Conservation (phyloP, 352 stramenopile species). For the Phytopythium oedochilum region DNA sequence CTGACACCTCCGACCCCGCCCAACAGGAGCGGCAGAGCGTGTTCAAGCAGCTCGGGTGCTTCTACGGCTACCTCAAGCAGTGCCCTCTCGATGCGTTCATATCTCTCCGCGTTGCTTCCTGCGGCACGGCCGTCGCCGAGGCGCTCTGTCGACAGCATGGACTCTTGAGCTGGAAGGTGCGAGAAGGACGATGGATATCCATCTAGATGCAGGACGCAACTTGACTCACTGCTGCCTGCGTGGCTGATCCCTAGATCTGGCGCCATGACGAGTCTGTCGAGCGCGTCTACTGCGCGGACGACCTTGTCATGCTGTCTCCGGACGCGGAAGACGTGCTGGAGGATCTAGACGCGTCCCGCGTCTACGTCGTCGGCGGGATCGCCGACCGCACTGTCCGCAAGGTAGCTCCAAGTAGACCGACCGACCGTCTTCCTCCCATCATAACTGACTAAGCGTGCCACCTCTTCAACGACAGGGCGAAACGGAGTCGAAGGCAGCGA, state of each 20-base stretch:
- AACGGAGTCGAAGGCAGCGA: conserved; percentile 32
- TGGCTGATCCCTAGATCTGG: conserved; percentile 15
- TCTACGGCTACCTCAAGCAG: conserved; percentile 75
- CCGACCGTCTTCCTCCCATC: no score
- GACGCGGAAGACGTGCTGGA: conserved; percentile 69
- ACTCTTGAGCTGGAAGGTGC: conserved; percentile 54
- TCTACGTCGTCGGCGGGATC: conserved; percentile 84
- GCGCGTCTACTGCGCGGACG: conserved; percentile 31
- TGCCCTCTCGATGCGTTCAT: conserved; percentile 56
- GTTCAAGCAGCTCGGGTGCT: conserved; percentile 75
- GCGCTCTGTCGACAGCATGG: conserved; percentile 38
- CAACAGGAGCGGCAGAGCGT: conserved; percentile 77
- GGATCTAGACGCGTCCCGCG: conserved; percentile 30
- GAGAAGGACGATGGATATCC: not conserved
- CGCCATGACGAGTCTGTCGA: conserved; percentile 45
- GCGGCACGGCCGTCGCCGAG: conserved; percentile 17
- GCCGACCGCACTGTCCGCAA: conserved; percentile 83
- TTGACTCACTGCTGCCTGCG: not conserved
- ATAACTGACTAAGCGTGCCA: no score
- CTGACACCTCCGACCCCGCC: no score
- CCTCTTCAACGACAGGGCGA: conserved; percentile 21
- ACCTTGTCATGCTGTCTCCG: conserved; percentile 81
- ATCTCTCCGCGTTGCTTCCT: conserved; percentile 58
- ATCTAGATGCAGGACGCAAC: not conserved
- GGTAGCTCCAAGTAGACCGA: no score